phyloP scores from a whole-genome alignment of 148 eudicot species.

The Rhododendron ovatum region DNA sequence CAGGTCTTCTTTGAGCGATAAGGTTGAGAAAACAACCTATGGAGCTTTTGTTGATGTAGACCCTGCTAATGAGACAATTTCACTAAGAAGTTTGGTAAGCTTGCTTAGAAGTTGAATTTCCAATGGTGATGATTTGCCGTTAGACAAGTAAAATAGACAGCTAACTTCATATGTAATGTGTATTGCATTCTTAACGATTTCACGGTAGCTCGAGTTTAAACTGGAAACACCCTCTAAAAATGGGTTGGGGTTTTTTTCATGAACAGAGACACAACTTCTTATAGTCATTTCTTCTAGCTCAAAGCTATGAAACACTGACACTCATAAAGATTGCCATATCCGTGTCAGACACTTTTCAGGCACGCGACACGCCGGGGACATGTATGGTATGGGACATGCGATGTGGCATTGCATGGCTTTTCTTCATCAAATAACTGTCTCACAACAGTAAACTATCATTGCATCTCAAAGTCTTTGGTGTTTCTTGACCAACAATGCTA shows the following conservation, averaged over 20 bases:
- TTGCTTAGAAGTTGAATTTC: background rate
- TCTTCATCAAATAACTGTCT: background rate
- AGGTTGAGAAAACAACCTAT: constrained; percentile 17
- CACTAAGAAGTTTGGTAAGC: constrained; percentile 24
- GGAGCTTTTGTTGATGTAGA: constrained; percentile 26
- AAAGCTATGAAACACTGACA: background rate
- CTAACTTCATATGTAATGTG: background rate
- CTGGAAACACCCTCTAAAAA: background rate
- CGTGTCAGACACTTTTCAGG: background rate
- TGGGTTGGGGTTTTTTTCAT: background rate
- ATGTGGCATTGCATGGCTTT: background rate
- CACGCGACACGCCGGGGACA: too few relatives aligned
- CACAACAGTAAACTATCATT: background rate
- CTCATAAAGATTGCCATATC: background rate
- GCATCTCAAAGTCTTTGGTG: background rate
- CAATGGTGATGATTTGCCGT: background rate
- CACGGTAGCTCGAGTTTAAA: background rate
- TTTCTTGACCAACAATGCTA: background rate
- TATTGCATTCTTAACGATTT: background rate
- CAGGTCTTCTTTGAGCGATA: constrained; percentile 21
- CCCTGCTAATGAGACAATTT: constrained; percentile 9
- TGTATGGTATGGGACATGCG: too few relatives aligned
- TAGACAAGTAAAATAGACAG: background rate
- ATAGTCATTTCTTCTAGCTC: too few relatives aligned
- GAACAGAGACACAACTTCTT: background rate